Evolutionary conservation across 2,329 filamentous ascomycete genomes (phyloP).

Genomic region (Helminthosporium solani): DNA sequence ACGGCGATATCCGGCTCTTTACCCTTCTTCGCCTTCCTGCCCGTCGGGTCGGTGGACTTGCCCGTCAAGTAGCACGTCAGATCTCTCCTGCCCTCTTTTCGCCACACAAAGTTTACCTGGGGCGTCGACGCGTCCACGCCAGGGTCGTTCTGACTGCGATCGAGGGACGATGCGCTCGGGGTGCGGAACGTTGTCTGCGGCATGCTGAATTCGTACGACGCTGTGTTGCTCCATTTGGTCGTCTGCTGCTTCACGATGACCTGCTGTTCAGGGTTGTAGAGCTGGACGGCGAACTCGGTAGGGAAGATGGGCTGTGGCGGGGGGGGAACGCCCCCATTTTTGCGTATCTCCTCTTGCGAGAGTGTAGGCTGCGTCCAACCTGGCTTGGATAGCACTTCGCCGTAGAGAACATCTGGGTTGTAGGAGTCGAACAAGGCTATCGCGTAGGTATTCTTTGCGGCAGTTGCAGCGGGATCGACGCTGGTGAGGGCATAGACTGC

Average conservation of each 20-base stretch:
- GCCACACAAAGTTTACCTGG: conserved; percentile 83
- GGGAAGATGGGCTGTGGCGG: conserved; percentile 73
- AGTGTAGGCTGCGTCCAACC: conserved; percentile 83
- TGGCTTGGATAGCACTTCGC: conserved; percentile 79
- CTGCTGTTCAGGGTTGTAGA: conserved; percentile 92
- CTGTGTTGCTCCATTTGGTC: conserved; percentile 75
- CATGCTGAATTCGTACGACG: conserved; percentile 90
- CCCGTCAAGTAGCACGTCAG: conserved; percentile 87
- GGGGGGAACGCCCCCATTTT: conserved; percentile 63
- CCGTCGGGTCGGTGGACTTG: conserved; percentile 64
- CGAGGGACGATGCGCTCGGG: conserved; percentile 76
- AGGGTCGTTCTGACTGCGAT: conserved; percentile 67
- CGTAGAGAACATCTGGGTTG: conserved; percentile 79
- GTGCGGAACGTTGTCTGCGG: conserved; percentile 80
- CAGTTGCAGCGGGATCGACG: conserved; percentile 67
- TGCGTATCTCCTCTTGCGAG: conserved; percentile 76
- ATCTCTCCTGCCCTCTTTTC: conserved; percentile 84
- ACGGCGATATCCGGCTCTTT: conserved; percentile 95
- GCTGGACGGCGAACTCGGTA: conserved; percentile 75
- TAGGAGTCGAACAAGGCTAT: conserved; percentile 81
- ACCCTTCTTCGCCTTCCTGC: conserved; percentile 65
- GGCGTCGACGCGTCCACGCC: conserved; percentile 57
- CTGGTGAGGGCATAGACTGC: conserved; percentile 80
- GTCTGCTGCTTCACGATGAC: conserved; percentile 69
- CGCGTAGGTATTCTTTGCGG: conserved; percentile 80